Evolutionary conservation across 2,329 filamentous ascomycete genomes (phyloP).

Genomic region (Cylindrodendrum hubeiense): DNA sequence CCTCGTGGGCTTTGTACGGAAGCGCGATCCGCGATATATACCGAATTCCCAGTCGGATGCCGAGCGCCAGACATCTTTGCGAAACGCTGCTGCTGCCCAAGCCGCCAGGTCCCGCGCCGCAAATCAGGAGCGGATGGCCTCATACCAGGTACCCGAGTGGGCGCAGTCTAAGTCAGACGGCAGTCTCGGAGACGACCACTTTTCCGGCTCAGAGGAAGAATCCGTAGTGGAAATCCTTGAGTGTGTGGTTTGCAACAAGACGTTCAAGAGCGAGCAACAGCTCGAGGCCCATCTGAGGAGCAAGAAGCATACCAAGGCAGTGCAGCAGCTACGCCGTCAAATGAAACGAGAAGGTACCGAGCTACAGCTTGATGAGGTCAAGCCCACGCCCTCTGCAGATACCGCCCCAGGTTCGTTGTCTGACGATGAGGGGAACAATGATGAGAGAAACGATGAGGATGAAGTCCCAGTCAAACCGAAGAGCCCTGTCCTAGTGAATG

Average conservation of each 20-base stretch:
- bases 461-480: not conserved
- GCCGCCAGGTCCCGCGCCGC: conserved; percentile 85
- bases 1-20: conserved; percentile 88
- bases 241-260: conserved; percentile 83
- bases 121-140: conserved; percentile 79
- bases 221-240: conserved; percentile 72
- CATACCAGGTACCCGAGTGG: conserved; percentile 80
- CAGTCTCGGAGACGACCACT: conserved; percentile 65
- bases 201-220: conserved; percentile 70
- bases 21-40: conserved; percentile 88
- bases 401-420: not conserved
- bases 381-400: conserved; percentile 6
- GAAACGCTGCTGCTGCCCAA: conserved; percentile 85
- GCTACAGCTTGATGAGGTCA: conserved; percentile 59
- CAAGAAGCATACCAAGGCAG: conserved; percentile 93
- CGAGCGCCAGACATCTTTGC: conserved; percentile 82
- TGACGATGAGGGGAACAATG: not conserved
- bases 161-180: conserved; percentile 69
- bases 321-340: conserved; percentile 82
- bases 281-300: conserved; percentile 93
- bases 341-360: conserved; percentile 85
- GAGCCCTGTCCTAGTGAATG: not conserved
- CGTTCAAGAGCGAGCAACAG: conserved; percentile 92
- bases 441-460: not conserved
- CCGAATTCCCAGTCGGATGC: conserved; percentile 82